These are phyloP conservation scores for Lolium multiflorum DNA, from an alignment of 176 grass and related monocot species.

Conservation along the genomic window DNA sequence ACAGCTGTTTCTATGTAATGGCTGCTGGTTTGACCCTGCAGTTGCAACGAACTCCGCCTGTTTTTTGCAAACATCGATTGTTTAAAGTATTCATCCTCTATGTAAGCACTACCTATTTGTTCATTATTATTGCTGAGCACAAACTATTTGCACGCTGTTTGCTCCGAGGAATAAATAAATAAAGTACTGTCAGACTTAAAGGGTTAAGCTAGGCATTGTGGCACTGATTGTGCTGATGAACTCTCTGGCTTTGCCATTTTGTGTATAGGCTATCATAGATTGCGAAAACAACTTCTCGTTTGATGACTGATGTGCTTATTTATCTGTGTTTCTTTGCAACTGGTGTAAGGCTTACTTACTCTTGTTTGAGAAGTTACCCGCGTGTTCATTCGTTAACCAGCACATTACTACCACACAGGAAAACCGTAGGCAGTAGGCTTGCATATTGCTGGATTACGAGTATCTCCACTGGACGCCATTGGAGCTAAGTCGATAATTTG, in stretches of 20 bases:
- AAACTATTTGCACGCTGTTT: conserved; percentile 43
- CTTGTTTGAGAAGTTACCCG: neutral
- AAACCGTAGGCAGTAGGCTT: too few species aligned
- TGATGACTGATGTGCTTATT: neutral
- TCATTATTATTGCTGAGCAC: conserved; percentile 55
- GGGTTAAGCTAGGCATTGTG: conserved; percentile 13
- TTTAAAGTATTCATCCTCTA: conserved; percentile 58
- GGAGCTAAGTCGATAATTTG: neutral
- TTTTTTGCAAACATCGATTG: conserved; percentile 59
- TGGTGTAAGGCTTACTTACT: neutral
- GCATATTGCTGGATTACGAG: neutral
- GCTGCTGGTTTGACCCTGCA: conserved; percentile 36
- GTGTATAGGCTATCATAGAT: neutral
- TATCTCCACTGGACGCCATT: neutral
- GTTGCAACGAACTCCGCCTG: conserved; percentile 17
- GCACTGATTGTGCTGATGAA: conserved; percentile 9
- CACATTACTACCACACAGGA: neutral
- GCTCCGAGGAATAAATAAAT: conserved; percentile 62
- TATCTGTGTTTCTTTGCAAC: neutral
- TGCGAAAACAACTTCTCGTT: neutral
- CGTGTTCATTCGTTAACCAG: neutral
- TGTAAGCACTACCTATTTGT: conserved; percentile 66
- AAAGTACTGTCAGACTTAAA: conserved; percentile 23
- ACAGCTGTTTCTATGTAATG: conserved; percentile 50
- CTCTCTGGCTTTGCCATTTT: neutral